Percentiles rank a stretch among this genome's conserved stretches.
Conservation (phyloP, 2,329 filamentous ascomycete species). For the Nemania serpens region DNA sequence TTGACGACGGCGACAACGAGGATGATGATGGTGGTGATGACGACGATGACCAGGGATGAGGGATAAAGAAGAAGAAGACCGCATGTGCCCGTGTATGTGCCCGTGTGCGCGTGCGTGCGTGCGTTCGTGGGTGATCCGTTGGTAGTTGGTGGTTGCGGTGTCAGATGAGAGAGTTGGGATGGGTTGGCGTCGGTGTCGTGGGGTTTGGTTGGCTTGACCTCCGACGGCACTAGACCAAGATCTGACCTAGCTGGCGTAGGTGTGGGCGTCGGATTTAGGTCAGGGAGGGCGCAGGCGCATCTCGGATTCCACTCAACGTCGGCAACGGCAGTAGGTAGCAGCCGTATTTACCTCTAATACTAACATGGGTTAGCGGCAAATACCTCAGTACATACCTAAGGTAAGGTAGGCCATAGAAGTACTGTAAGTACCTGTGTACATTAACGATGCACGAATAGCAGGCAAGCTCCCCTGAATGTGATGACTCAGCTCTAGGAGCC, state of each 20-base stretch:
- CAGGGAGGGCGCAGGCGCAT: neutral
- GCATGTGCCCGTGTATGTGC: constrained; percentile 14
- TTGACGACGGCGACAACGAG: no score
- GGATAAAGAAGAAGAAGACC: constrained; percentile 6
- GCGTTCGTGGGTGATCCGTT: neutral
- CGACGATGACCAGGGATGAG: neutral
- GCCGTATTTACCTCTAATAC: neutral
- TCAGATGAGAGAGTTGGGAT: constrained; percentile 5
- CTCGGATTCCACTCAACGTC: neutral
- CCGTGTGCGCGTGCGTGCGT: neutral
- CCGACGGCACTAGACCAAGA: neutral
- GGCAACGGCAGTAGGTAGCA: neutral
- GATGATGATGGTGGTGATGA: no score
- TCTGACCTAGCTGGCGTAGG: neutral
- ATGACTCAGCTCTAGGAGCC: neutral
- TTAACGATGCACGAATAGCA: no score
- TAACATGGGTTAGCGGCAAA: no score
- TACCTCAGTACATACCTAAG: no score
- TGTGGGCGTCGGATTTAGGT: no score
- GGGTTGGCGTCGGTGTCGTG: constrained; percentile 13
- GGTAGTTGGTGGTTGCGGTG: neutral
- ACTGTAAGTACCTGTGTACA: neutral
- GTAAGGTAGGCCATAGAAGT: no score
- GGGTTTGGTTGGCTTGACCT: constrained; percentile 6
- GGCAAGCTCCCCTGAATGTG: neutral